A percentile compares a stretch with the other conserved stretches of the same genome.
Conservation (phyloP, 2,329 filamentous ascomycete species). For the Talaromyces marneffei region DNA sequence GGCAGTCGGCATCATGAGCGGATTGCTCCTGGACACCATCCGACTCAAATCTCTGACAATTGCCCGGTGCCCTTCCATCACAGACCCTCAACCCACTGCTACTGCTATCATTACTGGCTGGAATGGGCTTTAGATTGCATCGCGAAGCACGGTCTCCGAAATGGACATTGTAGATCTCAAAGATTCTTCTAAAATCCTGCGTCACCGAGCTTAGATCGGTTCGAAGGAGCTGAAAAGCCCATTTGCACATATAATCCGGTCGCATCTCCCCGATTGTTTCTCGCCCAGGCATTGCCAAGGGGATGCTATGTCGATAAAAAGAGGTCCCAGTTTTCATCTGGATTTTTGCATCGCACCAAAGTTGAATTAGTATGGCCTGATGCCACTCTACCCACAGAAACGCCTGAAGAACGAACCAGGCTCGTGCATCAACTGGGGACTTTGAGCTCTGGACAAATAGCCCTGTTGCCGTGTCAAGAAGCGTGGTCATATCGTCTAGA, state of each 20-base stretch:
- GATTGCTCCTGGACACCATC: constrained; percentile 16
- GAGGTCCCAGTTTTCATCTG: not conserved
- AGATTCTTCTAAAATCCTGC: constrained; percentile 17
- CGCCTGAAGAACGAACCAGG: constrained; percentile 12
- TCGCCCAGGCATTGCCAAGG: constrained; percentile 6
- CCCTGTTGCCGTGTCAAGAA: constrained; percentile 11
- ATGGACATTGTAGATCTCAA: constrained; percentile 7
- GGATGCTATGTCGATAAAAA: not conserved
- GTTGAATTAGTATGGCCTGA: constrained; percentile 9
- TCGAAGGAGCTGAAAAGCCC: constrained; percentile 21
- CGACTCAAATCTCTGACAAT: constrained; percentile 18
- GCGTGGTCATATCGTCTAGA: constrained; percentile 4
- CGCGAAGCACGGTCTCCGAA: constrained; percentile 15
- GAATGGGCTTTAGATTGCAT: constrained; percentile 12
- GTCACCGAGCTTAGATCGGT: constrained; percentile 13
- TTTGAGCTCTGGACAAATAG: not conserved
- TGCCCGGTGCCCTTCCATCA: constrained; percentile 15
- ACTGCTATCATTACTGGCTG: not conserved
- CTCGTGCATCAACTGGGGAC: not conserved
- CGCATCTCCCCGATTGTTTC: not conserved
- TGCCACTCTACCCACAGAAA: constrained; percentile 12
- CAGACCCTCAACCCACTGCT: constrained; percentile 9
- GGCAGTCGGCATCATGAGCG: constrained; percentile 15
- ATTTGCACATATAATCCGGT: constrained; percentile 18
- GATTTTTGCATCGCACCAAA: constrained; percentile 7